Percentiles rank a stretch among this genome's conserved stretches.
Conservation (phyloP, 441 rosid genomes). For the Arabidopsis lyrata region DNA sequence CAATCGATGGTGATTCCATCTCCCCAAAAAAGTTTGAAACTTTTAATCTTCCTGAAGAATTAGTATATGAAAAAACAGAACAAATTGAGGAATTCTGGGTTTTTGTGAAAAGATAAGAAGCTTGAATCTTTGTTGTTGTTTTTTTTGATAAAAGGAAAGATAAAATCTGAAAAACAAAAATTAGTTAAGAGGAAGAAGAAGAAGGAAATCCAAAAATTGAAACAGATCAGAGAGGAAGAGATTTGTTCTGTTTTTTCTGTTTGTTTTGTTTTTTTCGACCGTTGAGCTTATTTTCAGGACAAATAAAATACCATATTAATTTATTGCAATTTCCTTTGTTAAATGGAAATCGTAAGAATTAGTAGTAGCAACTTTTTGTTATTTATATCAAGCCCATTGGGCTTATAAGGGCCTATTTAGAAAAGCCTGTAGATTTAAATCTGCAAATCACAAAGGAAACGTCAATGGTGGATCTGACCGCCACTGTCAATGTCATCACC, state of each 20-base stretch:
- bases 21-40: not conserved
- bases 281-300: slow-evolving; percentile 45
- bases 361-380: not conserved
- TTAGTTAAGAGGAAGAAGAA: slow-evolving; percentile 18
- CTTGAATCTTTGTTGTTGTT: slow-evolving; percentile 9
- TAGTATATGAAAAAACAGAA: not conserved
- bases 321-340: too few species aligned
- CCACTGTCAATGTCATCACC: slow-evolving; percentile 1
- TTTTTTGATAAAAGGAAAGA: not conserved
- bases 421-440: not conserved
- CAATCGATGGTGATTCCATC: slow-evolving; percentile 57
- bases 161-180: not conserved
- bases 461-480: slow-evolving; percentile 17
- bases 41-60: not conserved
- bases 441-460: not conserved
- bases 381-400: not conserved
- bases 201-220: not conserved
- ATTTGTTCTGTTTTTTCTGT: slow-evolving; percentile 25
- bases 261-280: slow-evolving; percentile 10
- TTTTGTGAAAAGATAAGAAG: not conserved
- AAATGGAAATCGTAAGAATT: too few species aligned
- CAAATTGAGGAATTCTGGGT: slow-evolving; percentile 5
- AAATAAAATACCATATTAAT: not conserved
- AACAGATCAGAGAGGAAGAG: slow-evolving; percentile 35
- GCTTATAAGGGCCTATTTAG: slow-evolving; percentile 9